phyloP scores from a whole-genome alignment of 164 flowering plant genomes.

The Berberis vulgaris region DNA sequence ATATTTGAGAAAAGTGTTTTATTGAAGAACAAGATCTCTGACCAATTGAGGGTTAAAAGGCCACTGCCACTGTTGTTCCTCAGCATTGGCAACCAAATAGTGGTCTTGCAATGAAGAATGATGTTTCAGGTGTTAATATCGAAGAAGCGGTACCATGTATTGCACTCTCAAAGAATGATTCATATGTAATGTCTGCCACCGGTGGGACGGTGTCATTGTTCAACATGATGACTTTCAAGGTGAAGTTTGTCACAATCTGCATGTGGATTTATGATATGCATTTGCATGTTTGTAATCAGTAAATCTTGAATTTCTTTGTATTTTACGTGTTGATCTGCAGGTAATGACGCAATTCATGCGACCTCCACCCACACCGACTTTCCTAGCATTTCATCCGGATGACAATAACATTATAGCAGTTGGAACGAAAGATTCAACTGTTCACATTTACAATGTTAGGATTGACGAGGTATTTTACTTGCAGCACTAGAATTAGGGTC shows the following conservation, averaged over 20 bases:
- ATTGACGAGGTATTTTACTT: slow-evolving; percentile 66
- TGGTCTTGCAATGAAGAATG: slow-evolving; percentile 94
- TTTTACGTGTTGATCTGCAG: slow-evolving; percentile 21
- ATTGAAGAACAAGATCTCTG: slow-evolving; percentile 15
- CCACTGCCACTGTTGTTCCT: slow-evolving; percentile 82
- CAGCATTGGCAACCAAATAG: slow-evolving; percentile 94
- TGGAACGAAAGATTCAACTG: slow-evolving; percentile 92
- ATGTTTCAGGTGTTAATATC: slow-evolving; percentile 56
- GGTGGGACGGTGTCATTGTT: slow-evolving; percentile 95
- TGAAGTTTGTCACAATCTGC: slow-evolving; percentile 8
- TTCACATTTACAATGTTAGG: slow-evolving; percentile 81
- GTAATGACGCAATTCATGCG: slow-evolving; percentile 94
- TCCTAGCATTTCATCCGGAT: slow-evolving; percentile 91
- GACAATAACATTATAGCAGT: slow-evolving; percentile 94
- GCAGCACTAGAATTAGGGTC: neutral
- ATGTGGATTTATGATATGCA: neutral
- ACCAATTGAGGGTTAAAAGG: slow-evolving; percentile 40
- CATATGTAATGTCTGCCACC: slow-evolving; percentile 89
- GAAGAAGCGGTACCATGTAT: slow-evolving; percentile 95
- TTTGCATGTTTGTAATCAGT: neutral
- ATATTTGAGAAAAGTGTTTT: neutral
- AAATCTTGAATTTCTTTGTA: neutral
- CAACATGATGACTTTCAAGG: slow-evolving; percentile 99
- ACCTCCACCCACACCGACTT: slow-evolving; percentile 90
- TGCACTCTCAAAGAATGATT: slow-evolving; percentile 96